Conservation (phyloP, 495 filamentous ascomycete genomes). For the Cercophora sp. region DNA sequence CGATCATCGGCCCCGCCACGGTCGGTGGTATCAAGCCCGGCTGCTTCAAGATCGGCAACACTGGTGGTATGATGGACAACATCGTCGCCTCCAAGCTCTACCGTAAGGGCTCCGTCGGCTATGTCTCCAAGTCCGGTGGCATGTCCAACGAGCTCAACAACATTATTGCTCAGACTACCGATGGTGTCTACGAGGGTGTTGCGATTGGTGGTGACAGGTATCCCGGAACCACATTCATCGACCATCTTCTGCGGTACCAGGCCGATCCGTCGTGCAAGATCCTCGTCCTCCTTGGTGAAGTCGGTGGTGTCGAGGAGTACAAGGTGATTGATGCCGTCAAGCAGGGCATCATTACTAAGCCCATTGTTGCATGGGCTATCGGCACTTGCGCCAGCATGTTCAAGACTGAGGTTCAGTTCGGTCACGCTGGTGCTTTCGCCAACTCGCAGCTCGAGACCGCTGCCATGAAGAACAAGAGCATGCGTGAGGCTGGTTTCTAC, state of each 20-base stretch:
- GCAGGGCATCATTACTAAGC: constrained; percentile 90
- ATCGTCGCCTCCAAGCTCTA: constrained; percentile 99
- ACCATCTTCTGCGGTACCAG: constrained; percentile 94
- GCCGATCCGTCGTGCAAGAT: constrained; percentile 96
- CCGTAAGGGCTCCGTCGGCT: constrained; percentile 95
- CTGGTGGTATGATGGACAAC: constrained; percentile 99
- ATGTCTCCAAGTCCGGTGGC: constrained; percentile 99
- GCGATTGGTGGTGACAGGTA: constrained; percentile 99
- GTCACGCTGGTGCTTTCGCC: constrained; percentile 96
- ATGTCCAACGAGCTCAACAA: constrained; percentile 99
- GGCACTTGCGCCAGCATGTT: constrained; percentile 99
- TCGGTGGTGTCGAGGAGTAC: constrained; percentile 99
- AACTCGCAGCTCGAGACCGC: constrained; percentile 99
- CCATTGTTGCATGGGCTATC: constrained; percentile 98
- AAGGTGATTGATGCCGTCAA: constrained; percentile 98
- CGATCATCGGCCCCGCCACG: constrained; percentile 96
- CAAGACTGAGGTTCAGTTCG: constrained; percentile 99
- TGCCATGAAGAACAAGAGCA: constrained; percentile 89
- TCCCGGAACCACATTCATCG: constrained; percentile 97
- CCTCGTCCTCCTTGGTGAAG: constrained; percentile 90
- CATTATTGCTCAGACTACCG: constrained; percentile 90
- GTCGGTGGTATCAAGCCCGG: constrained; percentile 99
- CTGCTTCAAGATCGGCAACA: constrained; percentile 99
- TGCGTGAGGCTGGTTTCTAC: constrained; percentile 89
- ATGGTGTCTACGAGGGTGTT: constrained; percentile 98